phyloP scores from a whole-genome alignment of 768 basidiomycete genomes.

The Calocera cornea region DNA sequence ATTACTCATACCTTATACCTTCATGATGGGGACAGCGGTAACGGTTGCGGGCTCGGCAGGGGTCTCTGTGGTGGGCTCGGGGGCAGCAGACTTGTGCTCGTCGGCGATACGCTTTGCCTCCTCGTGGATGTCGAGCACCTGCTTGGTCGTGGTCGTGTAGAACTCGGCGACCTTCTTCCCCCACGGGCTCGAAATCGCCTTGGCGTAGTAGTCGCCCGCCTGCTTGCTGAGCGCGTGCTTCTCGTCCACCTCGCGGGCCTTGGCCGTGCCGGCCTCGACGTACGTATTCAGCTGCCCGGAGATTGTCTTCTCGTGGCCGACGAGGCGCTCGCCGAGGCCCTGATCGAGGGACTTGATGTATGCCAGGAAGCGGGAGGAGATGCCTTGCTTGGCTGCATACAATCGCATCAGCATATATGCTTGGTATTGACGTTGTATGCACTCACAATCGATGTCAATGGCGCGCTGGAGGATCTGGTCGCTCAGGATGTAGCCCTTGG shows the following conservation, averaged over 20 bases:
- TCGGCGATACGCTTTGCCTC: slow-evolving; percentile 75
- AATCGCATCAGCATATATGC: slow-evolving; percentile 24
- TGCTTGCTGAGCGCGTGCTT: slow-evolving; percentile 60
- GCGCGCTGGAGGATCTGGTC: slow-evolving; percentile 56
- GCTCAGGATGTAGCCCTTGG: slow-evolving; percentile 70
- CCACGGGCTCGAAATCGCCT: slow-evolving; percentile 57
- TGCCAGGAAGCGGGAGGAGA: slow-evolving; percentile 67
- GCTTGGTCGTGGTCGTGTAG: slow-evolving; percentile 81
- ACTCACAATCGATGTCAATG: slow-evolving; percentile 31
- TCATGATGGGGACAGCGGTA: neutral
- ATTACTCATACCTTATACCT: neutral
- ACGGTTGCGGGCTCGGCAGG: neutral
- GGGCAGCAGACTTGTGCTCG: slow-evolving; percentile 33
- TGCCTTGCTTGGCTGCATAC: slow-evolving; percentile 59
- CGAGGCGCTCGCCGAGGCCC: slow-evolving; percentile 49
- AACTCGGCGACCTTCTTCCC: slow-evolving; percentile 65
- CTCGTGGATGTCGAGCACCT: slow-evolving; percentile 82
- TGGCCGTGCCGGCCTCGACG: slow-evolving; percentile 47
- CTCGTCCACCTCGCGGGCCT: slow-evolving; percentile 65
- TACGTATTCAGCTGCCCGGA: slow-evolving; percentile 57
- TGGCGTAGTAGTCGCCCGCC: slow-evolving; percentile 65
- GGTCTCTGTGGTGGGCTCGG: neutral
- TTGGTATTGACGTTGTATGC: slow-evolving; percentile 5
- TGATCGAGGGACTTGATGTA: slow-evolving; percentile 67
- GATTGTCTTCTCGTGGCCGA: slow-evolving; percentile 72